These are phyloP conservation scores for Punica granatum DNA, from an alignment of 345 rosid species.

Conservation along the genomic window DNA sequence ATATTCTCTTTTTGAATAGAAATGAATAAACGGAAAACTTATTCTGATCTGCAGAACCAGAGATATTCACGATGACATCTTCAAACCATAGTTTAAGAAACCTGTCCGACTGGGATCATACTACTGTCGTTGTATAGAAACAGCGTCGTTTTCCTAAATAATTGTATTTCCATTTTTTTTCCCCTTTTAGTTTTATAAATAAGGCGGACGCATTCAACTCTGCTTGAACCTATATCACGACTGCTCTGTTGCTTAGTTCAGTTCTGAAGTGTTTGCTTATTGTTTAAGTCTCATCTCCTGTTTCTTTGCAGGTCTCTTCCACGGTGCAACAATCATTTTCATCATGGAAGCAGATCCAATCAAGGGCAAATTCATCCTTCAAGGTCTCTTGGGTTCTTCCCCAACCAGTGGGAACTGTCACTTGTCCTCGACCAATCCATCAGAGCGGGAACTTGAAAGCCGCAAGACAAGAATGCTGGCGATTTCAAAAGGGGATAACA, in stretches of 20 bases:
- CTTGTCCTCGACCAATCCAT: constrained; percentile 23
- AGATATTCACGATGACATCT: too few species aligned
- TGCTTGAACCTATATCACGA: too few species aligned
- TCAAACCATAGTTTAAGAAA: too few species aligned
- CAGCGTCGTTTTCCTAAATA: too few species aligned
- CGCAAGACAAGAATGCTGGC: constrained; percentile 6
- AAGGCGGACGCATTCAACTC: not conserved
- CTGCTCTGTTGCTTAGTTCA: not conserved
- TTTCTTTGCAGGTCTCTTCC: constrained; percentile 46
- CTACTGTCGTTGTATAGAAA: too few species aligned
- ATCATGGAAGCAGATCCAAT: constrained; percentile 41
- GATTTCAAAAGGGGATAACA: not conserved
- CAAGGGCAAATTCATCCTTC: constrained; percentile 17
- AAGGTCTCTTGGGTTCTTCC: constrained; percentile 9
- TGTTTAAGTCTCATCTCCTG: not conserved
- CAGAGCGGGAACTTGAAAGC: constrained; percentile 37
- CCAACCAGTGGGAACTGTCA: constrained; percentile 21
- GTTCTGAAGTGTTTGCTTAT: not conserved
- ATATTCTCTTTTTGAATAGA: not conserved
- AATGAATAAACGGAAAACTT: not conserved
- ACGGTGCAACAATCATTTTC: constrained; percentile 37
- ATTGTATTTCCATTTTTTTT: too few species aligned
- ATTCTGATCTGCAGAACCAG: not conserved
- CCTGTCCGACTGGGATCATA: not conserved
- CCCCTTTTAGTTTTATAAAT: not conserved